phyloP scores from a whole-genome alignment of 495 filamentous ascomycete species.

The Sphaerosporella brunnea region DNA sequence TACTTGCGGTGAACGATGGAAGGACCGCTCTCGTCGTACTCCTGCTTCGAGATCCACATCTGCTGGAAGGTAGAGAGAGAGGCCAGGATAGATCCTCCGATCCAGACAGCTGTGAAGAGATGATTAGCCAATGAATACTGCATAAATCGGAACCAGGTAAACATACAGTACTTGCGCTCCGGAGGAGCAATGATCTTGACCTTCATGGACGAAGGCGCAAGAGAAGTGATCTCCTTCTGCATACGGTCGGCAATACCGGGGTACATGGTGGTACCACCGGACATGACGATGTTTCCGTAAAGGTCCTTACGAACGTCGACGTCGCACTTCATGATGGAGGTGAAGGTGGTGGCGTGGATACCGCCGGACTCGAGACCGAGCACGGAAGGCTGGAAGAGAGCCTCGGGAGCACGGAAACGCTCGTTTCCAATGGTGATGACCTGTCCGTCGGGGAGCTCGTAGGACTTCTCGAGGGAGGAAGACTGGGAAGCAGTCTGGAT shows the following conservation, averaged over 20 bases:
- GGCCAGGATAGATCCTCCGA: constrained; percentile 98
- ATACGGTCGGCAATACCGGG: constrained; percentile 99
- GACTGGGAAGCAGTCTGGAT: constrained; percentile 98
- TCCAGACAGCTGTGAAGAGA: constrained; percentile 56
- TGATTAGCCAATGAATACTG: not conserved
- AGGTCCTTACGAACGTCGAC: constrained; percentile 86
- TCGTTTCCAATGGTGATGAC: constrained; percentile 98
- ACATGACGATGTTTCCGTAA: constrained; percentile 92
- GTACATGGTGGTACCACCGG: constrained; percentile 90
- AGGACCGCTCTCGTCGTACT: constrained; percentile 99
- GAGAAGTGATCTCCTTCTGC: constrained; percentile 99
- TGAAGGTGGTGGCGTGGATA: constrained; percentile 92
- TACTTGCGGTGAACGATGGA: constrained; percentile 99
- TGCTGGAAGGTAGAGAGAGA: constrained; percentile 99
- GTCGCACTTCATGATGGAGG: constrained; percentile 92
- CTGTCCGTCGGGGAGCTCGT: constrained; percentile 98
- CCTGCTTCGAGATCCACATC: constrained; percentile 99
- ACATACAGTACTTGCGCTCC: constrained; percentile 92
- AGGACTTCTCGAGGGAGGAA: constrained; percentile 97
- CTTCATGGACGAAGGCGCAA: constrained; percentile 96
- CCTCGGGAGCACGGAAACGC: constrained; percentile 89
- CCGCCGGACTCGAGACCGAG: constrained; percentile 95
- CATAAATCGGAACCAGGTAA: too few relatives aligned
- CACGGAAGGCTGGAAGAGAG: constrained; percentile 92
- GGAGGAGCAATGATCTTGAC: constrained; percentile 97